Evolutionary conservation across 1,284 basidiomycete species (phyloP).

Genomic region (Cystobasidiaceae sp.): DNA sequence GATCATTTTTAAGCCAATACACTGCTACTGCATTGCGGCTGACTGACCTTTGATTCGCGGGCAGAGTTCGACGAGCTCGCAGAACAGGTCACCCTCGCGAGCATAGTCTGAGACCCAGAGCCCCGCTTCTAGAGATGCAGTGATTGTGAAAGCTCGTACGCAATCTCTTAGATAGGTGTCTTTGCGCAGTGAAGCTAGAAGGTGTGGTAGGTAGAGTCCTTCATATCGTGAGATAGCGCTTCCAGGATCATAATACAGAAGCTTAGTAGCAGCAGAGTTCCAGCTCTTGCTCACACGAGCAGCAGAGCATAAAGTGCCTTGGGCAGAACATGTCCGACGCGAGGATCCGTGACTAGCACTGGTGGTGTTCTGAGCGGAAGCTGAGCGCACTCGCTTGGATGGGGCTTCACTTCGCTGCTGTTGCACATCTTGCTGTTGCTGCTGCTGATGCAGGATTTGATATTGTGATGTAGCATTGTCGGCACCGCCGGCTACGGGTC

Average conservation of each 20-base stretch:
- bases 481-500: background rate
- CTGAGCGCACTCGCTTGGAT: background rate
- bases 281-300: constrained; percentile 18
- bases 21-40: too few species aligned
- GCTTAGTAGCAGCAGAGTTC: constrained; percentile 7
- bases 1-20: too few species aligned
- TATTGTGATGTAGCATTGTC: background rate
- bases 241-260: constrained; percentile 22
- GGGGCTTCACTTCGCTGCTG: background rate
- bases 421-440: background rate
- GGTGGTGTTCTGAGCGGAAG: constrained; percentile 6
- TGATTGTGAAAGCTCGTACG: constrained; percentile 20
- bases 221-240: constrained; percentile 22
- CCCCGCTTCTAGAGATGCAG: constrained; percentile 23
- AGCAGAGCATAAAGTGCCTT: constrained; percentile 22
- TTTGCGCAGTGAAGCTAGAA: constrained; percentile 1
- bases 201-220: constrained; percentile 26
- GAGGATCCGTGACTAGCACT: background rate
- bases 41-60: constrained; percentile 14
- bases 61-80: constrained; percentile 27
- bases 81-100: constrained; percentile 27
- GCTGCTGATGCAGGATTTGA: background rate
- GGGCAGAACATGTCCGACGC: background rate
- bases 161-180: constrained; percentile 7
- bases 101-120: constrained; percentile 28